phyloP scores from a whole-genome alignment of 352 stramenopile genomes.

The Phytophthora sojae region DNA sequence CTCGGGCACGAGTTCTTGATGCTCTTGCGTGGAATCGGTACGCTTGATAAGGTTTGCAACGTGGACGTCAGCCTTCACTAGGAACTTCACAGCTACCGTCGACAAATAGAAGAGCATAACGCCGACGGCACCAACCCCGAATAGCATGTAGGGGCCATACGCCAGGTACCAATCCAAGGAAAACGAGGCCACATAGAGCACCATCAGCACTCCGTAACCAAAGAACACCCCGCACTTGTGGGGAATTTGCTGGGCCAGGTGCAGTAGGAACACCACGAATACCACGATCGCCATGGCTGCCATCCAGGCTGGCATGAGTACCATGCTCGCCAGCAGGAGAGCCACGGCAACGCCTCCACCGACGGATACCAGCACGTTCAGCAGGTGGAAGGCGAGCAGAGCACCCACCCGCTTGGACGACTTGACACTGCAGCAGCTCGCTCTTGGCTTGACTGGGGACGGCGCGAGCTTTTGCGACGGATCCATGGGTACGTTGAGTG shows the following conservation, averaged over 20 bases:
- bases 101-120: slow-evolving; percentile 18
- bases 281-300: slow-evolving; percentile 3
- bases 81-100: neutral
- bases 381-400: slow-evolving; percentile 23
- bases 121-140: slow-evolving; percentile 5
- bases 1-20: neutral
- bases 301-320: slow-evolving; percentile 20
- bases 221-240: slow-evolving; percentile 12
- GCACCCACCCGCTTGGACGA: no score
- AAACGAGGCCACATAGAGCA: slow-evolving; percentile 16
- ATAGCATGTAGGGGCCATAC: slow-evolving; percentile 4
- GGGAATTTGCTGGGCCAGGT: neutral
- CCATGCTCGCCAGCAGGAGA: slow-evolving; percentile 19
- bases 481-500: no score
- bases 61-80: slow-evolving; percentile 16
- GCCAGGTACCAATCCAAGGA: slow-evolving; percentile 9
- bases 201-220: slow-evolving; percentile 4
- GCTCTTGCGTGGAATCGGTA: neutral
- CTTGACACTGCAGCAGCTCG: slow-evolving; percentile 4
- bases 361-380: slow-evolving; percentile 19
- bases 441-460: neutral
- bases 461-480: neutral
- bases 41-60: slow-evolving; percentile 8
- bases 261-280: neutral
- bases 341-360: slow-evolving; percentile 12